These are phyloP conservation scores for Stagonosporopsis cucurbitacearum DNA, from an alignment of 2,329 filamentous ascomycete species.

Conservation along the genomic window DNA sequence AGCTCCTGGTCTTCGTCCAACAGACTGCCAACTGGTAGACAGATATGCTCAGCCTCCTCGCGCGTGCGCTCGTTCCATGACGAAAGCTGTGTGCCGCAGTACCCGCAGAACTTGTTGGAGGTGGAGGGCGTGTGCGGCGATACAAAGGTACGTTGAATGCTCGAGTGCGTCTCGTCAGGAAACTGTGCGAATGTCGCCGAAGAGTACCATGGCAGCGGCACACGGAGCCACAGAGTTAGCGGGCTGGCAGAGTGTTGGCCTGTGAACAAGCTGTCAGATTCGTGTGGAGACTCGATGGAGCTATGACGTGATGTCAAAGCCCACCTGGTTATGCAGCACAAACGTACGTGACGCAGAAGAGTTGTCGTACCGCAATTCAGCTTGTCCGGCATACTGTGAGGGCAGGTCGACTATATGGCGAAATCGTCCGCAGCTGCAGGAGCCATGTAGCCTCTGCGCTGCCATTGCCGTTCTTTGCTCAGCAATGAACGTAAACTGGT, in stretches of 20 bases:
- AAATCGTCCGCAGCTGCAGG: constrained; percentile 86
- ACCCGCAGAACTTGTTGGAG: constrained; percentile 78
- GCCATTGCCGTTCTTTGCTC: constrained; percentile 28
- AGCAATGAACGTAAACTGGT: neutral
- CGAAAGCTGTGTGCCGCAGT: constrained; percentile 84
- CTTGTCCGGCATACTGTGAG: constrained; percentile 66
- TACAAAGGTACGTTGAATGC: constrained; percentile 55
- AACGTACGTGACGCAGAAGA: constrained; percentile 73
- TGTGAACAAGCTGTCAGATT: constrained; percentile 41
- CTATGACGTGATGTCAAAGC: constrained; percentile 19
- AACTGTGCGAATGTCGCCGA: constrained; percentile 77
- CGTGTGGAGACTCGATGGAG: constrained; percentile 3
- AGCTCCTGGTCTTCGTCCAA: constrained; percentile 71
- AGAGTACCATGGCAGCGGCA: constrained; percentile 82
- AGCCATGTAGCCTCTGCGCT: constrained; percentile 68
- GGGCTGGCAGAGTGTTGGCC: constrained; percentile 72
- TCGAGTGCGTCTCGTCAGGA: constrained; percentile 69
- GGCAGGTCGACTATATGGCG: constrained; percentile 79
- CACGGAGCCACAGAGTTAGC: constrained; percentile 79
- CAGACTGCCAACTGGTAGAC: constrained; percentile 80
- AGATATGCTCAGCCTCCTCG: constrained; percentile 78
- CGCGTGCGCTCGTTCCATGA: constrained; percentile 80
- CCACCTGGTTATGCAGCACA: neutral
- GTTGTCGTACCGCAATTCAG: constrained; percentile 69
- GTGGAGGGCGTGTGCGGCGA: constrained; percentile 56